Base-by-base conservation (phyloP, 2,329 filamentous ascomycete species). In the Chalara sp. region DNA sequence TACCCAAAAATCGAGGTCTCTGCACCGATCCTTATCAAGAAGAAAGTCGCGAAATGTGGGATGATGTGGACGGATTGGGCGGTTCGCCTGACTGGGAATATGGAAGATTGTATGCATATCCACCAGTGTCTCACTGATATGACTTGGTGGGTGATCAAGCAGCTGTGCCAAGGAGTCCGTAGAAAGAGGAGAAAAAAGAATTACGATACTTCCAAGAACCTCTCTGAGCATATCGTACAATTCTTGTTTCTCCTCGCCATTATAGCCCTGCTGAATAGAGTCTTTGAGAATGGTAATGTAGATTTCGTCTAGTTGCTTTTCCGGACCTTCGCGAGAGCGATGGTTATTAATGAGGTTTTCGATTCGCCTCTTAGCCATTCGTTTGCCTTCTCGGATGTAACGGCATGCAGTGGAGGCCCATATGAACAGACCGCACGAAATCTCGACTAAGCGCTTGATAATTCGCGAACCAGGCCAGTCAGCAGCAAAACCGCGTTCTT, bases 41-140 rank as follows among this genome's bases (percentile, higher is more conserved):
- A n/a, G n/a, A n/a, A n/a, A n/a, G n/a, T n/a, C n/a, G n/a, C 54
- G 61, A 46, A 66, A 63, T 29, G 59, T 63, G 29, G 54, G 54
- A 37, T 63, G 57, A 48, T 58, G 55, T 39, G 35, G 35, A n/a
- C 35, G 35, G 35, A 39, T 39, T 39, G 35, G 35, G n/a, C 35
- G 35, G n/a, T 39, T n/a, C 35, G 35, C n/a, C 35, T 39, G 35
- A 39, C n/a, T n/a, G n/a, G 35, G 35, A n/a, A 39, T 39, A n/a
- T 39, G 35, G n/a, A 39, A 39, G 35, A 39, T 39, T 39, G 35
- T 39, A 39, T 39, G 35, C 35, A 39, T 8, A n/a, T 39, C 35
- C 35, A n/a, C 35, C 35, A 39, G 35, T 39, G 35, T 39, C 35
- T 39, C 35, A 39, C 8, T 39, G 35, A 39, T 39, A 39, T 39